A percentile compares a stretch with the other conserved stretches of the same genome.
phyloP scores from a whole-genome alignment of 2,329 filamentous ascomycete species.

The Nemania sp. region DNA sequence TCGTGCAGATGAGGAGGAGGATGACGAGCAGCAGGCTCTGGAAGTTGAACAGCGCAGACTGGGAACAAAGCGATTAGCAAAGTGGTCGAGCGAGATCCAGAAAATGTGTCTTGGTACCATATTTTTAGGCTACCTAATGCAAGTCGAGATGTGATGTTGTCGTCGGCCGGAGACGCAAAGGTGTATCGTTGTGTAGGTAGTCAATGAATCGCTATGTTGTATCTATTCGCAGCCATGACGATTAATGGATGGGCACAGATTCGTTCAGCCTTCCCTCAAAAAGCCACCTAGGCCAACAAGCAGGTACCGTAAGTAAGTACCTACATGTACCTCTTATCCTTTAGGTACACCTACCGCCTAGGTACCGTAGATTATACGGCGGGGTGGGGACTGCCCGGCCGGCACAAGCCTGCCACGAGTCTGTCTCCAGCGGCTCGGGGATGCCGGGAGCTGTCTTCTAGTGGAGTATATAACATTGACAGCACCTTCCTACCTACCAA shows the following conservation, averaged over 20 bases:
- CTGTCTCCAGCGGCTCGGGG: no score
- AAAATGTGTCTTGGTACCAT: slow-evolving; percentile 11
- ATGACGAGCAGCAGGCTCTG: slow-evolving; percentile 94
- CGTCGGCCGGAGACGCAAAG: not conserved
- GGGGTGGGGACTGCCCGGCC: no score
- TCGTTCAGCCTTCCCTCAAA: slow-evolving; percentile 1
- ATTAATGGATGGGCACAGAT: not conserved
- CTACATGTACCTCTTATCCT: no score
- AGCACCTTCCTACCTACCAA: no score
- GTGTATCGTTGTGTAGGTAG: not conserved
- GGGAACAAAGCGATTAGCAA: slow-evolving; percentile 12
- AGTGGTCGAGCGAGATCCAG: not conserved
- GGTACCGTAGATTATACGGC: no score
- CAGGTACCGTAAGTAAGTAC: no score
- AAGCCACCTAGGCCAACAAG: not conserved
- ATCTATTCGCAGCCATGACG: not conserved
- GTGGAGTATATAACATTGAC: no score
- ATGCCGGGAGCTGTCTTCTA: no score
- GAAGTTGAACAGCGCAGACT: slow-evolving; percentile 99
- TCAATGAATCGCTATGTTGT: slow-evolving; percentile 12
- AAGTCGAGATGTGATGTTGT: not conserved
- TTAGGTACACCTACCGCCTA: no score
- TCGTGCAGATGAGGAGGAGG: slow-evolving; percentile 93
- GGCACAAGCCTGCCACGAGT: no score
- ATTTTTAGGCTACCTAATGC: not conserved